A percentile compares a stretch with the other conserved stretches of the same genome.
phyloP scores from a whole-genome alignment of 83 land plant genomes.

The Picea abies region DNA sequence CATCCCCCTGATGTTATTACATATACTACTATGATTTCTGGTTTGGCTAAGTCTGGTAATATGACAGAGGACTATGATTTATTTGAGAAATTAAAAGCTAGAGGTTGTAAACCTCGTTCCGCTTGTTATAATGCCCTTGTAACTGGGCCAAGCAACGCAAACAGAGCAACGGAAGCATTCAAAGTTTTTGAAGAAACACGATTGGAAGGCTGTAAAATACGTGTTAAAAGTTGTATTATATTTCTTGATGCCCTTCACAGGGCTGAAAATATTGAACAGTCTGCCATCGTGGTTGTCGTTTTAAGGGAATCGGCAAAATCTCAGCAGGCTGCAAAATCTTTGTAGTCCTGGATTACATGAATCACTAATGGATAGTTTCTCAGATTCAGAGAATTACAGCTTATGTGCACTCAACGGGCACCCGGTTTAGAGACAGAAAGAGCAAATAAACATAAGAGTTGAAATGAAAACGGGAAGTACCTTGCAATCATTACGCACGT shows the following conservation, averaged over 20 bases:
- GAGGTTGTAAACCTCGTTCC: conserved; percentile 58
- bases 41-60: conserved; percentile 66
- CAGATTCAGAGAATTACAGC: no score
- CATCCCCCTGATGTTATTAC: conserved; percentile 43
- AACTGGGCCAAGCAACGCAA: conserved; percentile 54
- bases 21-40: conserved; percentile 71
- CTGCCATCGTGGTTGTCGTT: conserved; percentile 64
- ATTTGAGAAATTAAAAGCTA: conserved; percentile 52
- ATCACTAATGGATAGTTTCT: no score
- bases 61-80: conserved; percentile 45
- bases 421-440: no score
- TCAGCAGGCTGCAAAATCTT: conserved; percentile 43
- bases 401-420: no score
- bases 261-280: conserved; percentile 63
- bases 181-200: conserved; percentile 56
- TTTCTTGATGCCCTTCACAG: conserved; percentile 65
- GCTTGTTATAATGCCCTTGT: conserved; percentile 59
- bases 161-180: conserved; percentile 56
- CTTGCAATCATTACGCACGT: conserved; percentile 80
- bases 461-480: conserved; percentile 19
- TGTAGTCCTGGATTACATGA: not conserved
- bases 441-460: no score
- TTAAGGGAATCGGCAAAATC: conserved; percentile 61
- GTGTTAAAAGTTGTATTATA: conserved; percentile 46
- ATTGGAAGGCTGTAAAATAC: conserved; percentile 42